Evolutionary conservation across 805 yeast genomes (phyloP), one percentile per base, ranked within the genome.

Genomic region (Myxozyma sirexii): DNA sequence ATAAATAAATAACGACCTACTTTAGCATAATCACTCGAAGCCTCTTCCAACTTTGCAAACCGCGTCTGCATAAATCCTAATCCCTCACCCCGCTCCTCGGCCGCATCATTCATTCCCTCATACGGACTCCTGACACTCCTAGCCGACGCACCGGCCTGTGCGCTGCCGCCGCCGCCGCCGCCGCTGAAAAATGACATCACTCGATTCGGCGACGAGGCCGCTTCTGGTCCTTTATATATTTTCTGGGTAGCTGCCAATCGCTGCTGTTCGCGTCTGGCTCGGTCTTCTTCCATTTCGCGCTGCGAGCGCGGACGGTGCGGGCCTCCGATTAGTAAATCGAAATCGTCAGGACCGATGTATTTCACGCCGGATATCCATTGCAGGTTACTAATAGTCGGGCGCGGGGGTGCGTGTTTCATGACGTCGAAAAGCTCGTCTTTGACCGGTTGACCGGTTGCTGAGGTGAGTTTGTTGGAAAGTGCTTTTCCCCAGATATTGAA

Each of bases 341-440:
- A 77, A 62, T 89, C 96, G 1, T 80, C 78, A 23, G 80, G 72
- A 1, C 84, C 76, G n/a, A 86, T 80, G 62, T 80, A 79, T 19
- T 83, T 83, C 0, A 87, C 76, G 2, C 97, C 97, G 65, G 86
- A 83, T 5, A 94, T 89, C 94, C 97, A 88, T 72, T 87, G 93
- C 45, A 88, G 77, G 0, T 94, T 82, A 38, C 90, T 83, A 5
- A 89, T 83, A 3, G 83, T 79, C 1, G 99, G 99, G 49, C 98
- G 79, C 33, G 83, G 82, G 1, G 97, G 96, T 21, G 87, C 81
- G 4, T 80, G 75, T 46, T 87, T 79, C 62, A 84, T 82, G 26
- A 83, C 86, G 68, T 88, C 87, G 75, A 86, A 92, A 37, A 94
- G 74, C 1, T 79, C 74, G 71, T 89, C 96, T 1, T 77, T 71